A percentile compares a stretch with the other conserved stretches of the same genome.
These are phyloP conservation scores for Rhytidhysteron rufulum DNA, from an alignment of 2,329 filamentous ascomycete genomes.

Conservation along the genomic window DNA sequence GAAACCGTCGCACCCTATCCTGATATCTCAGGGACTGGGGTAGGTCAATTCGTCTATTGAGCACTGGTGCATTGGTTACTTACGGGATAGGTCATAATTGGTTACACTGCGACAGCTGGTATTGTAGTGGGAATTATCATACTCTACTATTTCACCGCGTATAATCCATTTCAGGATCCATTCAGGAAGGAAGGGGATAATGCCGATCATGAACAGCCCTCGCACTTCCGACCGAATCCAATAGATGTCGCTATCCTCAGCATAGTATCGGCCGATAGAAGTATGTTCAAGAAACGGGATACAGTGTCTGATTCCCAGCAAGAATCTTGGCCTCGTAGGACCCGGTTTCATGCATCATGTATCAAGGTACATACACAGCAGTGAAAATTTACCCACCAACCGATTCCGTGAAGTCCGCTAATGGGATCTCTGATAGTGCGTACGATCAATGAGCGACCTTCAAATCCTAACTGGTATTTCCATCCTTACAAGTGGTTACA, in stretches of 20 bases:
- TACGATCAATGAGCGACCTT: neutral
- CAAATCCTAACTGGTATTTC: slow-evolving; percentile 5
- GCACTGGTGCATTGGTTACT: neutral
- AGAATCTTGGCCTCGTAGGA: neutral
- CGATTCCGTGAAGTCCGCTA: no score
- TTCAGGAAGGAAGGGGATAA: neutral
- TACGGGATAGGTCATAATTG: neutral
- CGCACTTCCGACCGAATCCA: neutral
- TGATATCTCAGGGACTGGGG: neutral
- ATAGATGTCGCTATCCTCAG: neutral
- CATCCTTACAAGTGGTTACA: slow-evolving; percentile 2
- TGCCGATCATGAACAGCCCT: neutral
- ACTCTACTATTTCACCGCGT: neutral
- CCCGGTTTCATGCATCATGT: neutral
- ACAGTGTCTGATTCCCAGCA: neutral
- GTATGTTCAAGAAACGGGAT: neutral
- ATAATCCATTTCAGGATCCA: neutral
- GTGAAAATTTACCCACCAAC: neutral
- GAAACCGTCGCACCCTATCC: neutral
- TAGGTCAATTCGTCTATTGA: neutral
- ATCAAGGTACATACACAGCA: neutral
- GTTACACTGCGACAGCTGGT: neutral
- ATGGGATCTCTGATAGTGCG: no score
- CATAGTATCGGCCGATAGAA: neutral
- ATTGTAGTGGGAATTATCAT: neutral